Base-by-base conservation (phyloP, 352 stramenopile species). In the Phytophthora hibernalis region DNA sequence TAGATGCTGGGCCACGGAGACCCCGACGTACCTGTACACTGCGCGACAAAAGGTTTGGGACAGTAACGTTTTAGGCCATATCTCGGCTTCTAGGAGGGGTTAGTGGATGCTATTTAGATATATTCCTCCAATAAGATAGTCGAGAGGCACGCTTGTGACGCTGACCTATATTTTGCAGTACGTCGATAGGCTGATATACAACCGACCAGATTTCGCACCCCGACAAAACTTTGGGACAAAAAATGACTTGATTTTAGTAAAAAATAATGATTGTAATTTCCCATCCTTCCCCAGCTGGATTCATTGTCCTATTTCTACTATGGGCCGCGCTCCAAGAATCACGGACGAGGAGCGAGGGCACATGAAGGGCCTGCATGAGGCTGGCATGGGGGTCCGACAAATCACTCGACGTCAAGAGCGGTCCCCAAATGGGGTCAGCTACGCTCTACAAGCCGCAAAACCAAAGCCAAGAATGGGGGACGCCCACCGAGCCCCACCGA, bases 181-280 rank as follows among this genome's bases (percentile, higher is more conserved):
- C 40, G 2, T 56, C 49, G 6, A 56, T 56, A 56, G 18, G 50
- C 33, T 56, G n/a, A 2, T 31, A 56, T 45, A 56, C 49, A 45
- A 45, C 31, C n/a, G 35, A 7, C 49, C 28, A 7, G 10, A 56
- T 35, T 45, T 56, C 10, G 53, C n/a, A n/a, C n/a, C n/a, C n/a
- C n/a, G n/a, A 61, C 53, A 45, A 61, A 51, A 52, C 51, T 43
- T 52, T 43, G 16, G 26, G 40, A 51, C 53, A 44, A 52, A 42
- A 44, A 44, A 6, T 45, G 53, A 52, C 40, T 61, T 52, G 40
- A 45, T 61, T 60, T 60, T 60, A 51, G 40, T 10, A n/a, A n/a
- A n/a, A n/a, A n/a, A 15, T n/a, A 2, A 43, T 42, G 8, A 55
- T 18, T 44, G 49, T n/a, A 3, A 30, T n/a, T n/a, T 54, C 28